Evolutionary conservation across 345 rosid species (phyloP).

Genomic region (Turritis glabra): DNA sequence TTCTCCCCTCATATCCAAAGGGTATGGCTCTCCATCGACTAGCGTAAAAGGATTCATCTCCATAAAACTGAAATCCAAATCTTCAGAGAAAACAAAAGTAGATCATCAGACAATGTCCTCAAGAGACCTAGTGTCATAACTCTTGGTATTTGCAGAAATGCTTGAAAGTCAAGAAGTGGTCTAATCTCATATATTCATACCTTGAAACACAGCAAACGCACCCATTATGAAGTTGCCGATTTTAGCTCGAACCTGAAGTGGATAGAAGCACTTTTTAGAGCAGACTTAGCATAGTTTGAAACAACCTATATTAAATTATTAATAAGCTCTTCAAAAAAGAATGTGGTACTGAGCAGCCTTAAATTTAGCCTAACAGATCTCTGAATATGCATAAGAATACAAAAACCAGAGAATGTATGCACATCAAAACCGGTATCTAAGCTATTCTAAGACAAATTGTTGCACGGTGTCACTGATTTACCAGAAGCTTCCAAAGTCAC

Average conservation of each 20-base stretch:
- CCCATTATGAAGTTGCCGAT: conserved; percentile 76
- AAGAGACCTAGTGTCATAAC: neutral
- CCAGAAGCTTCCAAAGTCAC: neutral
- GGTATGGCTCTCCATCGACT: conserved; percentile 86
- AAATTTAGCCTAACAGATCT: neutral
- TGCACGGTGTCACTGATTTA: neutral
- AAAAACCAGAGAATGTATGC: neutral
- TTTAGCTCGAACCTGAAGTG: conserved; percentile 69
- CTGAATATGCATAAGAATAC: neutral
- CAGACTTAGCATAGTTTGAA: conserved; percentile 7
- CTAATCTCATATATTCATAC: conserved; percentile 40
- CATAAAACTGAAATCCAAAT: conserved; percentile 88
- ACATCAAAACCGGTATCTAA: neutral
- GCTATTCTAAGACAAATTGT: neutral
- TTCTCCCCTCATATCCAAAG: conserved; percentile 98
- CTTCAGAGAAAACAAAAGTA: conserved; percentile 39
- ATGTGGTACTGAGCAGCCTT: neutral
- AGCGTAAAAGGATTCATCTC: conserved; percentile 97
- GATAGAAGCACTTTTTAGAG: neutral
- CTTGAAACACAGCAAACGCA: conserved; percentile 81
- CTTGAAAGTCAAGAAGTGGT: conserved; percentile 7
- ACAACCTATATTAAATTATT: neutral
- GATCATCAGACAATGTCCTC: neutral
- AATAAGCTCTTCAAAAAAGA: neutral
- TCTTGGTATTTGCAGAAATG: conserved; percentile 1